These are phyloP conservation scores for Colletotrichum agaves DNA, from an alignment of 2,329 filamentous ascomycete genomes.

Conservation along the genomic window DNA sequence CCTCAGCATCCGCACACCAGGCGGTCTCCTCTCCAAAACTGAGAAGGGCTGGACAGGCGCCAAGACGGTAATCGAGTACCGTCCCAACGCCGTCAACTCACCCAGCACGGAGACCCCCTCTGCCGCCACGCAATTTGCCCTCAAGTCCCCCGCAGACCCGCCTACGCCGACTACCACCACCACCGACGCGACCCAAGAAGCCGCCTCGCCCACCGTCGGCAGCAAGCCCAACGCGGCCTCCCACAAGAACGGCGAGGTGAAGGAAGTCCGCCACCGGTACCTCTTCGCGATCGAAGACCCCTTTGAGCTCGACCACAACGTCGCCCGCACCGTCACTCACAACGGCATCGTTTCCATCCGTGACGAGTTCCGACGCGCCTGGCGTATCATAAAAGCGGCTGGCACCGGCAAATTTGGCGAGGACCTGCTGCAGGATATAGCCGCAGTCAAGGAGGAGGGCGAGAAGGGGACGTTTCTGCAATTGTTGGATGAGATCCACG, in stretches of 20 bases:
- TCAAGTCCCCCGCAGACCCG: conserved; percentile 8
- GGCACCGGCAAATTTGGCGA: conserved; percentile 57
- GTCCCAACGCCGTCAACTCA: conserved; percentile 27
- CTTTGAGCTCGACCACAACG: conserved; percentile 88
- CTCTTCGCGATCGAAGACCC: conserved; percentile 93
- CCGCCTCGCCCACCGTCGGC: conserved; percentile 24
- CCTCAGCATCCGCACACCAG: conserved; percentile 77
- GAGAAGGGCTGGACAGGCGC: conserved; percentile 90
- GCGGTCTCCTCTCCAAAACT: conserved; percentile 78
- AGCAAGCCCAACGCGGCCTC: conserved; percentile 23
- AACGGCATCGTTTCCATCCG: conserved; percentile 83
- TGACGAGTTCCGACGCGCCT: conserved; percentile 85
- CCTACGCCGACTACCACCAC: not conserved
- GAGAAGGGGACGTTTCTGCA: conserved; percentile 50
- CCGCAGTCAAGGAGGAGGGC: conserved; percentile 47
- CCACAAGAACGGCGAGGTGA: conserved; percentile 56
- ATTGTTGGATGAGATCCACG: conserved; percentile 55
- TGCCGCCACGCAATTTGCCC: not conserved
- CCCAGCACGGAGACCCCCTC: conserved; percentile 13
- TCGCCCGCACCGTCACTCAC: conserved; percentile 86
- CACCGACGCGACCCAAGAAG: not conserved
- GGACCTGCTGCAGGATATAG: conserved; percentile 64
- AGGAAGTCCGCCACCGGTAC: conserved; percentile 82
- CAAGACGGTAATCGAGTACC: conserved; percentile 64
- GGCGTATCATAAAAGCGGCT: conserved; percentile 72